A percentile compares a stretch with the other conserved stretches of the same genome.
phyloP scores from a whole-genome alignment of 1,284 basidiomycete species.

The Vanrija sp. region DNA sequence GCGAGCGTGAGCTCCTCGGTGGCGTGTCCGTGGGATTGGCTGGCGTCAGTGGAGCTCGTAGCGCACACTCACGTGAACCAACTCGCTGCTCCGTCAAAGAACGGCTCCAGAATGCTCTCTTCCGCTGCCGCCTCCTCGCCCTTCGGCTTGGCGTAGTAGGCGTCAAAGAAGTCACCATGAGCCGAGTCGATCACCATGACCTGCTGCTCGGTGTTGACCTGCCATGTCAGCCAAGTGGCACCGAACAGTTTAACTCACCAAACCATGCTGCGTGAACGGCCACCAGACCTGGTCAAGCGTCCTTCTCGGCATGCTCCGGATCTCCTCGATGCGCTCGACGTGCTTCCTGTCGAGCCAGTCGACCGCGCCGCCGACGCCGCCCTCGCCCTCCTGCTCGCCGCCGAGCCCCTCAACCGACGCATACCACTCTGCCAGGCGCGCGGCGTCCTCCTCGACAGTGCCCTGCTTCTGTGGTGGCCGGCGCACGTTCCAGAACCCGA shows the following conservation, averaged over 20 bases:
- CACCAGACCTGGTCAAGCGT: conserved; percentile 85
- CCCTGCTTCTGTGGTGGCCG: conserved; percentile 50
- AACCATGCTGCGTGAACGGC: conserved; percentile 92
- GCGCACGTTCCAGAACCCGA: conserved; percentile 37
- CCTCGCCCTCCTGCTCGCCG: neutral
- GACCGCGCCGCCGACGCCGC: conserved; percentile 56
- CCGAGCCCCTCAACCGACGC: conserved; percentile 31
- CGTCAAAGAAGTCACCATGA: conserved; percentile 75
- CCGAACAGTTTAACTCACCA: conserved; percentile 24
- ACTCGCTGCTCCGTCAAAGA: conserved; percentile 87
- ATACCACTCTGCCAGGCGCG: conserved; percentile 68
- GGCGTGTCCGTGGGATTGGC: conserved; percentile 80
- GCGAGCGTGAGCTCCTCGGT: conserved; percentile 73
- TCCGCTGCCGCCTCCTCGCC: conserved; percentile 21
- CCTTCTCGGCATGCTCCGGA: conserved; percentile 72
- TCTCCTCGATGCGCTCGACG: conserved; percentile 59
- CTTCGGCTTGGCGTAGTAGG: conserved; percentile 51
- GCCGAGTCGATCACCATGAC: conserved; percentile 92
- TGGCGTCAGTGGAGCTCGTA: conserved; percentile 1
- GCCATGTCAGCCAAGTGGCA: conserved; percentile 14
- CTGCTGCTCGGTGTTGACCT: conserved; percentile 63
- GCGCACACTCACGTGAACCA: conserved; percentile 77
- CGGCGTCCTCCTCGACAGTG: conserved; percentile 58
- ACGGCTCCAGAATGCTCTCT: conserved; percentile 58
- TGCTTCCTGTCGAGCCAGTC: conserved; percentile 65